A percentile compares a stretch with the other conserved stretches of the same genome.
Evolutionary conservation across 2,329 filamentous ascomycete genomes (phyloP).

Genomic region (Microascus cirrosus): DNA sequence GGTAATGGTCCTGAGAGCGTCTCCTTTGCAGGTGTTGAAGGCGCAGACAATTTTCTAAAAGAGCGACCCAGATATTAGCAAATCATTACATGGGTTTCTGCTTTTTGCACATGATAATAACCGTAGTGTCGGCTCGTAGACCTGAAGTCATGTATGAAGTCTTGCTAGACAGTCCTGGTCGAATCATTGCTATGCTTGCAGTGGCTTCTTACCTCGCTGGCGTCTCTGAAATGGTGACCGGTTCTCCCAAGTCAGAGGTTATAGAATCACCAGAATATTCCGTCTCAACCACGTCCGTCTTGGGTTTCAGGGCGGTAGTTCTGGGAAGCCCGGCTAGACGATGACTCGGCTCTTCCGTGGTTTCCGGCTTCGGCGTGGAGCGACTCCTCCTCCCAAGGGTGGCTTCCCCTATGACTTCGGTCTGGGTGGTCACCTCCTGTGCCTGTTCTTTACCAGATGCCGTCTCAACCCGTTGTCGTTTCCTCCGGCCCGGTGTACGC

Average conservation of each 20-base stretch:
- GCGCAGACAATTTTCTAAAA: background rate
- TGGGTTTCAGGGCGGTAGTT: background rate
- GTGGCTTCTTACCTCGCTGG: background rate
- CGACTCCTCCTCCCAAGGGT: background rate
- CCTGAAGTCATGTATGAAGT: background rate
- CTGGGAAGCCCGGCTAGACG: background rate
- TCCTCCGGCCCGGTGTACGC: background rate
- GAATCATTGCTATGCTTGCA: background rate
- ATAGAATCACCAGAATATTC: background rate
- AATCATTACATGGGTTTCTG: background rate
- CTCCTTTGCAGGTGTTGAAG: background rate
- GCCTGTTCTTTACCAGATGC: background rate
- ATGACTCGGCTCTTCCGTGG: background rate
- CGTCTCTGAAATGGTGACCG: background rate
- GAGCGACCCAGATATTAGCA: background rate
- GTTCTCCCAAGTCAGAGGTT: background rate
- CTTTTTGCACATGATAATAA: background rate
- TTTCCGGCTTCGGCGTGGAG: background rate
- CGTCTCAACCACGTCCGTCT: background rate
- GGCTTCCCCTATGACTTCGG: background rate
- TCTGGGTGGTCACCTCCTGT: background rate
- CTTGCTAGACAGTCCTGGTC: background rate
- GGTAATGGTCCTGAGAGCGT: background rate
- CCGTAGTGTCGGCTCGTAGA: background rate
- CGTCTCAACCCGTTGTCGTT: background rate